These are phyloP conservation scores for Thraustochytrium sp. DNA, from an alignment of 352 stramenopile genomes.

Conservation along the genomic window DNA sequence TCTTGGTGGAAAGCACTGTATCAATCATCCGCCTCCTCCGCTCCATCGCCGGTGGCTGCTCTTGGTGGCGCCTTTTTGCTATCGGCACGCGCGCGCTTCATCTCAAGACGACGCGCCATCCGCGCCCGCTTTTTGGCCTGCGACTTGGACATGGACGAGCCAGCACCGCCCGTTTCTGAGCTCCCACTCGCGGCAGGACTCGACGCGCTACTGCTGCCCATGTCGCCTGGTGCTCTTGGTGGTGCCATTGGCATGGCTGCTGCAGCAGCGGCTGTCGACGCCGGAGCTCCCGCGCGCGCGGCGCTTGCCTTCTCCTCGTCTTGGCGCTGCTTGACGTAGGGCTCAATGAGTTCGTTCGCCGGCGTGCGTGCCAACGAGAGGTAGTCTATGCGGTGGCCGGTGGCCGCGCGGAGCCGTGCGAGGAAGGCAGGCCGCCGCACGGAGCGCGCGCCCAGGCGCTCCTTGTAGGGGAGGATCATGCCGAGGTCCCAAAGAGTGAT, in stretches of 20 bases:
- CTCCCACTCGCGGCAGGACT: neutral
- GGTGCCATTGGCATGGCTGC: neutral
- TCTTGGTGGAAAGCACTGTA: too few species aligned
- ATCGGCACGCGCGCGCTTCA: too few species aligned
- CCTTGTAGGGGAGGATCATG: slow-evolving; percentile 58
- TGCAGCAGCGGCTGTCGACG: neutral
- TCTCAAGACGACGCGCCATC: too few species aligned
- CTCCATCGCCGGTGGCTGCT: too few species aligned
- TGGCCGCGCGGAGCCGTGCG: slow-evolving; percentile 24
- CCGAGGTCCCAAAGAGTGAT: slow-evolving; percentile 58
- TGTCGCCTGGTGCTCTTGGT: too few species aligned
- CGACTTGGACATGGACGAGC: neutral
- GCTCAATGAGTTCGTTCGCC: neutral
- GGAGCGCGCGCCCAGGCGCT: slow-evolving; percentile 47
- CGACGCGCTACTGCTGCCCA: neutral
- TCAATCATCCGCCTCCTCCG: too few species aligned
- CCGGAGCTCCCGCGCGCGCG: neutral
- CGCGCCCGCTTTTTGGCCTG: neutral
- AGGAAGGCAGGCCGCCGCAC: slow-evolving; percentile 53
- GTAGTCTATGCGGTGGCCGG: neutral
- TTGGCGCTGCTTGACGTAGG: neutral
- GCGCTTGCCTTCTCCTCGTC: neutral
- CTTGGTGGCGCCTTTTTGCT: too few species aligned
- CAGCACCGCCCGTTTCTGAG: too few species aligned
- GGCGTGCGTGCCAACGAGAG: neutral